Evolutionary conservation across 345 rosid genomes (phyloP).

Genomic region (Euphorbia peplus): DNA sequence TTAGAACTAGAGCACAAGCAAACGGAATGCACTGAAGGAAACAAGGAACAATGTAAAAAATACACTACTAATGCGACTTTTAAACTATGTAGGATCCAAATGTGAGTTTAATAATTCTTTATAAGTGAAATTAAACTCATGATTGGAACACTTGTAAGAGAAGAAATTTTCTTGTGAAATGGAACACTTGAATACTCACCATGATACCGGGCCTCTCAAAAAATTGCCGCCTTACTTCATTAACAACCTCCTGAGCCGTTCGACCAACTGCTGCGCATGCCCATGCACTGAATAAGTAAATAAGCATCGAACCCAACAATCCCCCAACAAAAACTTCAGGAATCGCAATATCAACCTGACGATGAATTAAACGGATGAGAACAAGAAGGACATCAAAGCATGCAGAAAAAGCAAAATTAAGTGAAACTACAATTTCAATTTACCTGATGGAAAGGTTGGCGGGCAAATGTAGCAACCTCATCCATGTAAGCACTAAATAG

Average conservation of each 20-base stretch:
- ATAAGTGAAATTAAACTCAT: too few relatives aligned
- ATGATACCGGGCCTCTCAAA: slow-evolving; percentile 99
- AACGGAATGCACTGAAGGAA: neutral
- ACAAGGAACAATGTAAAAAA: slow-evolving; percentile 46
- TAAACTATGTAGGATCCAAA: neutral
- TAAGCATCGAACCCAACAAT: slow-evolving; percentile 93
- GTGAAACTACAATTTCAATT: neutral
- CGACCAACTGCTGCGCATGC: slow-evolving; percentile 96
- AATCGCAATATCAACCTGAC: slow-evolving; percentile 95
- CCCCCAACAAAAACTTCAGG: slow-evolving; percentile 97
- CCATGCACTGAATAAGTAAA: slow-evolving; percentile 91
- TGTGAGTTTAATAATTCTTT: neutral
- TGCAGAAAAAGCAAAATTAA: neutral
- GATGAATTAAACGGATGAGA: slow-evolving; percentile 7
- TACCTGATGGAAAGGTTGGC: slow-evolving; percentile 77
- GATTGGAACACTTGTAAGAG: neutral
- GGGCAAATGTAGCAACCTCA: slow-evolving; percentile 88
- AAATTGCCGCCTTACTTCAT: slow-evolving; percentile 97
- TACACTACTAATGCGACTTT: slow-evolving; percentile 44
- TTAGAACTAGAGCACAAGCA: neutral
- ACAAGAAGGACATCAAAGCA: neutral
- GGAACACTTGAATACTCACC: slow-evolving; percentile 44
- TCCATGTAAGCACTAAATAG: slow-evolving; percentile 99
- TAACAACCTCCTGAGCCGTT: slow-evolving; percentile 99
- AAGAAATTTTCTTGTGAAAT: neutral